These are phyloP conservation scores for Huntiella decipiens DNA, from an alignment of 2,329 filamentous ascomycete genomes.

Conservation along the genomic window DNA sequence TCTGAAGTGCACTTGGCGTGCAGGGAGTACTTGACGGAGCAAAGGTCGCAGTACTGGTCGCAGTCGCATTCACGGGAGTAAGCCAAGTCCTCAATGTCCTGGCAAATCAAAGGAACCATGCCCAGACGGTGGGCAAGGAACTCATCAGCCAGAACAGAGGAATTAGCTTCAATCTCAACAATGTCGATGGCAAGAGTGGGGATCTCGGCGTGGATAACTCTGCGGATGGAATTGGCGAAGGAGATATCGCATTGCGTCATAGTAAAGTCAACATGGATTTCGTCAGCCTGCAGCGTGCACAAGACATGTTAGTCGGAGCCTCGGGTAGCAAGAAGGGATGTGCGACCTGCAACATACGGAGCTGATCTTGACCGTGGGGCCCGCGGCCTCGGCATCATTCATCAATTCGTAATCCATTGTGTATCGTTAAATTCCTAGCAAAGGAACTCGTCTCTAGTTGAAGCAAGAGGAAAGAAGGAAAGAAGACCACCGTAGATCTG, in stretches of 20 bases:
- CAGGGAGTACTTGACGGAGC: slow-evolving; percentile 67
- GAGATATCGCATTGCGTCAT: slow-evolving; percentile 75
- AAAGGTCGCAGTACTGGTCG: slow-evolving; percentile 84
- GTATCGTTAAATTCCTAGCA: background rate
- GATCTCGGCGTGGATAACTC: slow-evolving; percentile 81
- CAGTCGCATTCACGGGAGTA: slow-evolving; percentile 94
- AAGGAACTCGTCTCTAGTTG: background rate
- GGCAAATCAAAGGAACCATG: slow-evolving; percentile 70
- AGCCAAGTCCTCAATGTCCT: slow-evolving; percentile 61
- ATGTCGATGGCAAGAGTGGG: slow-evolving; percentile 89
- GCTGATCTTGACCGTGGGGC: slow-evolving; percentile 40
- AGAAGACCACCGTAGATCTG: too few species aligned
- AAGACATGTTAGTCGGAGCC: background rate
- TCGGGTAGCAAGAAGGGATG: background rate
- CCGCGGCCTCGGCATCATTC: slow-evolving; percentile 37
- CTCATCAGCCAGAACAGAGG: slow-evolving; percentile 88
- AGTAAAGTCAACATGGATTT: slow-evolving; percentile 73
- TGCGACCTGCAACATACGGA: slow-evolving; percentile 24
- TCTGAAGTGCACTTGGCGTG: slow-evolving; percentile 73
- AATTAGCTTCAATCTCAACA: slow-evolving; percentile 83
- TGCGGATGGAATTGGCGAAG: slow-evolving; percentile 82
- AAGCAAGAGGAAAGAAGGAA: background rate
- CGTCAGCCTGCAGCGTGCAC: slow-evolving; percentile 42
- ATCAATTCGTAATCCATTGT: slow-evolving; percentile 42
- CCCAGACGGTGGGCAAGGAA: slow-evolving; percentile 87